phyloP scores from a whole-genome alignment of 306 rosid species.

The Oxytropis ochrocephala region DNA sequence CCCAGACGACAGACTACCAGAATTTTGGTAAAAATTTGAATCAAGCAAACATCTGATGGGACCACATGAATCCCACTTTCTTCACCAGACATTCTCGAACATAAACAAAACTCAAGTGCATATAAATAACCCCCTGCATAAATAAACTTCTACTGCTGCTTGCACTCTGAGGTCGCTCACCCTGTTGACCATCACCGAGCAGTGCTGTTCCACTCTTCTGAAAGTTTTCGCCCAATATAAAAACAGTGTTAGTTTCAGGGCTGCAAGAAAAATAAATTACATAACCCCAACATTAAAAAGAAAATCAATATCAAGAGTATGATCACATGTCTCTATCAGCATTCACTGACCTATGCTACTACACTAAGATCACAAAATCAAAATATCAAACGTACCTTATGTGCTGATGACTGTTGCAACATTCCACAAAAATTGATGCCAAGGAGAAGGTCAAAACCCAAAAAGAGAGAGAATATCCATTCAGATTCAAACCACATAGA shows the following conservation, averaged over 20 bases:
- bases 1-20: conserved; percentile 23
- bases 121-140: not conserved
- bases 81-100: conserved; percentile 19
- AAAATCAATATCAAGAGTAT: not conserved
- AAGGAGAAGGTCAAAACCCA: not conserved
- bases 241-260: not conserved
- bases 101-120: conserved; percentile 16
- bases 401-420: conserved; percentile 41
- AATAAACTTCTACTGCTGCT: conserved; percentile 63
- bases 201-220: conserved; percentile 62
- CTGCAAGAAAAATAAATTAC: not conserved
- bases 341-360: not conserved
- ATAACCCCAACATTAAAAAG: not conserved
- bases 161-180: conserved; percentile 92
- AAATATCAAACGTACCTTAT: conserved; percentile 34
- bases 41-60: conserved; percentile 31
- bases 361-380: not conserved
- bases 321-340: not conserved
- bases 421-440: not conserved
- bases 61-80: conserved; percentile 30
- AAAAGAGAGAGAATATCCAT: not conserved
- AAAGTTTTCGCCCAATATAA: not conserved
- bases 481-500: not conserved
- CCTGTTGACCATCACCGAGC: conserved; percentile 40
- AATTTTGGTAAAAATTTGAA: conserved; percentile 13